A percentile compares a stretch with the other conserved stretches of the same genome.
These are phyloP conservation scores for Eragrostis curvula DNA, from an alignment of 176 grass and related monocot genomes.

Conservation along the genomic window DNA sequence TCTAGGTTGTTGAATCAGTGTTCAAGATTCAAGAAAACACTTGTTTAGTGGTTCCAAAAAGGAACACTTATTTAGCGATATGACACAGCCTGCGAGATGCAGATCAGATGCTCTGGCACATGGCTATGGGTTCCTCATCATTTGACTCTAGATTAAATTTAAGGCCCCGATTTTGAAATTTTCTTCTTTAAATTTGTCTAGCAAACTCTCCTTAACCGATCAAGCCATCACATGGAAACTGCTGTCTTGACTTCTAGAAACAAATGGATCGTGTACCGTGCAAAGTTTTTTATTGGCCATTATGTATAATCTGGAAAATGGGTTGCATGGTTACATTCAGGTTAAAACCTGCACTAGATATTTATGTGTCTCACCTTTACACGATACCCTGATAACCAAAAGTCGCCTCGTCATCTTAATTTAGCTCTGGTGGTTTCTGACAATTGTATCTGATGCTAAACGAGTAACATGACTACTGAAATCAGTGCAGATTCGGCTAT, in stretches of 20 bases:
- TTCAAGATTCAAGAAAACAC: slow-evolving; percentile 47
- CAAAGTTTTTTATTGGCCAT: not conserved
- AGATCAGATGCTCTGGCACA: slow-evolving; percentile 59
- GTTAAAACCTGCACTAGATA: not conserved
- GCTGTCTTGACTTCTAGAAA: slow-evolving; percentile 27
- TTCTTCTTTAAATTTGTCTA: slow-evolving; percentile 8
- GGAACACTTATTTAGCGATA: slow-evolving; percentile 49
- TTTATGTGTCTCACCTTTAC: not conserved
- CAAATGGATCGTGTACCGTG: not conserved
- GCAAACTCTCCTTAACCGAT: slow-evolving; percentile 32
- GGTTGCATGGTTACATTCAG: not conserved
- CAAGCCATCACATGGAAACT: slow-evolving; percentile 12
- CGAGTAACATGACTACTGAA: slow-evolving; percentile 3
- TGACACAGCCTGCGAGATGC: slow-evolving; percentile 40
- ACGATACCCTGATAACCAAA: not conserved
- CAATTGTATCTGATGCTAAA: slow-evolving; percentile 16
- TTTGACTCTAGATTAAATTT: slow-evolving; percentile 50
- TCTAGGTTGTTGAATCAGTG: slow-evolving; percentile 40
- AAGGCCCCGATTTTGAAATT: slow-evolving; percentile 19
- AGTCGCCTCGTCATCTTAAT: not conserved
- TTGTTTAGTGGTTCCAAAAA: slow-evolving; percentile 54
- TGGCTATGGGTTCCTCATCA: slow-evolving; percentile 34
- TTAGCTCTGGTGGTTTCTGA: slow-evolving; percentile 6
- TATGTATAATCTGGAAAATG: not conserved
- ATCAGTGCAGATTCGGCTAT: slow-evolving; percentile 26